Evolutionary conservation across 192 early-diverging fungal genomes (phyloP).

Genomic region (Umbelopsis vinacea): DNA sequence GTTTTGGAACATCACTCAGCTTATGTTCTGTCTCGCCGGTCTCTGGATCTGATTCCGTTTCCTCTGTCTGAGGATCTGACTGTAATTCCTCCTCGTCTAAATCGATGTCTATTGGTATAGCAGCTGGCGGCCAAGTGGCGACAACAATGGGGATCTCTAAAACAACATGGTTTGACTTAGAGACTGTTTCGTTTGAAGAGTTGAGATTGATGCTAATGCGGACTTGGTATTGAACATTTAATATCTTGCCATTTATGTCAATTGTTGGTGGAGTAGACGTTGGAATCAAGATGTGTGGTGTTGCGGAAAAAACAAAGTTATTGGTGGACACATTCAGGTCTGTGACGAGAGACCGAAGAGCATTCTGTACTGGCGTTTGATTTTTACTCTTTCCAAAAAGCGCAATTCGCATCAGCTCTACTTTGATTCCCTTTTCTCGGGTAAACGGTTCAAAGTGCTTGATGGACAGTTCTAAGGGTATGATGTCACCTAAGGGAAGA

Average conservation of each 20-base stretch:
- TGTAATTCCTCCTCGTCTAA: slow-evolving; percentile 22
- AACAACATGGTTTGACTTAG: neutral
- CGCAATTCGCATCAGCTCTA: slow-evolving; percentile 27
- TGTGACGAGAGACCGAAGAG: neutral
- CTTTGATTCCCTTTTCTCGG: slow-evolving; percentile 8
- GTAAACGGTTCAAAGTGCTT: slow-evolving; percentile 24
- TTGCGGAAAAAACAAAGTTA: slow-evolving; percentile 9
- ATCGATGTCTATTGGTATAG: slow-evolving; percentile 40
- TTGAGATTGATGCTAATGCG: slow-evolving; percentile 25
- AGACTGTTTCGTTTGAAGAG: neutral
- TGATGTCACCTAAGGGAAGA: slow-evolving; percentile 24
- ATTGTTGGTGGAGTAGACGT: slow-evolving; percentile 40
- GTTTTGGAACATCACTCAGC: neutral
- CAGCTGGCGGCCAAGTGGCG: slow-evolving; percentile 38
- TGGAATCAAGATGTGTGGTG: slow-evolving; percentile 22
- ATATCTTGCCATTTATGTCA: slow-evolving; percentile 29
- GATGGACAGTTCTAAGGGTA: slow-evolving; percentile 26
- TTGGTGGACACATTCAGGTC: neutral
- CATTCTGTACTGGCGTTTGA: neutral
- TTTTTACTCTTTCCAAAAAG: slow-evolving; percentile 19
- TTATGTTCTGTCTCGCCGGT: neutral
- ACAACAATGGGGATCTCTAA: slow-evolving; percentile 38
- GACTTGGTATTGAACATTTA: slow-evolving; percentile 36
- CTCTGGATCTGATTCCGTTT: neutral
- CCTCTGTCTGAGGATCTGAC: neutral